These are phyloP conservation scores for Nephelium lappaceum DNA, from an alignment of 345 rosid species.

Conservation along the genomic window DNA sequence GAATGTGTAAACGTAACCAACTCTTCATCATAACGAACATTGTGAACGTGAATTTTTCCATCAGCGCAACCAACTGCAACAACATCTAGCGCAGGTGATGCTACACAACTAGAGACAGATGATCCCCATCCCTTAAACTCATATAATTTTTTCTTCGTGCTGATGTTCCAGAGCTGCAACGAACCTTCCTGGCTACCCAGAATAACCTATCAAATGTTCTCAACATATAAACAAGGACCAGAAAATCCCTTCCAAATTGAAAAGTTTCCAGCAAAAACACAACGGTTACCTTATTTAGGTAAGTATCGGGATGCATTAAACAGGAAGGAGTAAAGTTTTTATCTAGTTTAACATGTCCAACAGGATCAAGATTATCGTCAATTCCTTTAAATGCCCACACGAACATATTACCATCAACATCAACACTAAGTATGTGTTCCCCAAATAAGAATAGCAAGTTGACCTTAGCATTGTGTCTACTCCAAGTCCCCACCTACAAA, in stretches of 20 bases:
- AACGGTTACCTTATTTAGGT: conserved; percentile 74
- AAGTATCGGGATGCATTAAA: conserved; percentile 93
- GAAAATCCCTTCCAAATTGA: background rate
- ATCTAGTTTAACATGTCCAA: conserved; percentile 62
- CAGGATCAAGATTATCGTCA: conserved; percentile 56
- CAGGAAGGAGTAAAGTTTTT: conserved; percentile 68
- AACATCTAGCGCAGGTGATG: conserved; percentile 97
- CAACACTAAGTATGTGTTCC: conserved; percentile 78
- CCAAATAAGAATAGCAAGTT: conserved; percentile 77
- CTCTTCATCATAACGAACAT: conserved; percentile 74
- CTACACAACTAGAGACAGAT: conserved; percentile 68
- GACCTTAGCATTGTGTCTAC: conserved; percentile 75
- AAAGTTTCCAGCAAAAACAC: background rate
- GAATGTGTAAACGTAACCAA: conserved; percentile 76
- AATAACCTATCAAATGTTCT: conserved; percentile 59
- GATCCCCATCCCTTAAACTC: conserved; percentile 90
- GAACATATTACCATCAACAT: conserved; percentile 68
- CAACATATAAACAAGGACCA: background rate
- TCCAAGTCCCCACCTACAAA: conserved; percentile 83
- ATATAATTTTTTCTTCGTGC: conserved; percentile 78
- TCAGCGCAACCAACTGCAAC: conserved; percentile 92
- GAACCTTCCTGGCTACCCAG: conserved; percentile 86
- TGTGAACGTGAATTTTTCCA: conserved; percentile 89
- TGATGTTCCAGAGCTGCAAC: conserved; percentile 93
- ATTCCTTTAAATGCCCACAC: conserved; percentile 84